Evolutionary conservation across 1,284 basidiomycete genomes (phyloP).

Genomic region (Cerioporus squamosus): DNA sequence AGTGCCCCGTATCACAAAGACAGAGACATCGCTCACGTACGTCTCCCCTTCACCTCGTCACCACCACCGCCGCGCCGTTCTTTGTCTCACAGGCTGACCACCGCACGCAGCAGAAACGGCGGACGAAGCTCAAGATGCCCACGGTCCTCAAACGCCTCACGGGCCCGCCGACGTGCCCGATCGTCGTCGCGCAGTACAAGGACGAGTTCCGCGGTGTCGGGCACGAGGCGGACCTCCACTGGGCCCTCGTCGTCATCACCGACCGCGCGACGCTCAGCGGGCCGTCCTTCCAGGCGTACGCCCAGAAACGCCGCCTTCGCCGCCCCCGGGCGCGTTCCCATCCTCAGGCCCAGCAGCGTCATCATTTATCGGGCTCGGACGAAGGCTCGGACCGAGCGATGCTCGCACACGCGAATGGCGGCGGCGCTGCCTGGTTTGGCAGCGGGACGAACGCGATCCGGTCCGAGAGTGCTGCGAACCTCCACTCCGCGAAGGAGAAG

Average conservation of each 20-base stretch:
- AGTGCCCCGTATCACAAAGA: conserved; percentile 12
- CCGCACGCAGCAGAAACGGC: neutral
- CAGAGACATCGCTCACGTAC: neutral
- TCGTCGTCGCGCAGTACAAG: conserved; percentile 29
- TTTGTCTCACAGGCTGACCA: too few relatives aligned
- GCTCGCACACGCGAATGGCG: neutral
- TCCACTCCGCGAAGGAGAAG: neutral
- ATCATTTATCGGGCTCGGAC: too few relatives aligned
- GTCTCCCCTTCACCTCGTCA: neutral
- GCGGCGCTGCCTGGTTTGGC: neutral
- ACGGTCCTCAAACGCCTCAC: conserved; percentile 19
- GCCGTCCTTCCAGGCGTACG: conserved; percentile 26
- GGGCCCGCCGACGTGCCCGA: conserved; percentile 20
- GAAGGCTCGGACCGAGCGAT: too few relatives aligned
- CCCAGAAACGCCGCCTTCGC: conserved; percentile 16
- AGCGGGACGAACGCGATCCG: conserved; percentile 1
- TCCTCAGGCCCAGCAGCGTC: neutral
- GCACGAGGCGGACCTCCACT: conserved; percentile 27
- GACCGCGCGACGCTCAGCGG: conserved; percentile 21
- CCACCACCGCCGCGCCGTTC: neutral
- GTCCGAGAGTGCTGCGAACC: neutral
- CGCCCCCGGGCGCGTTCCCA: conserved; percentile 6
- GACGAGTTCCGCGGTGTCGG: conserved; percentile 27
- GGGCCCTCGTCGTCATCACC: conserved; percentile 29
- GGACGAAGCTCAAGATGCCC: conserved; percentile 17